These are phyloP conservation scores for thale cress (Arabidopsis thaliana) DNA, from an alignment of 345 rosid genomes.

Conservation along the genomic window TAIR10.1 NC_003075.7:15733501-15734000, in stretches of 20 bases:
- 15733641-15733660: conserved; percentile 38
- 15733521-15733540: conserved; percentile 46
- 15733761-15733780: conserved; percentile 45
- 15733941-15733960: conserved; percentile 71
- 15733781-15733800: conserved; percentile 47
- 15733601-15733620: conserved; percentile 35
- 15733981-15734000: conserved; percentile 52
- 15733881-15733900: conserved; percentile 85
- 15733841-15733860: conserved; percentile 66
- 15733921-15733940: conserved; percentile 82
- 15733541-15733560: conserved; percentile 48
- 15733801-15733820: conserved; percentile 48
- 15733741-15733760: conserved; percentile 49
- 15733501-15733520: conserved; percentile 45
- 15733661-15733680: conserved; percentile 44
- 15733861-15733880: conserved; percentile 70
- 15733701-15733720: conserved; percentile 50
- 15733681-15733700: conserved; percentile 48
- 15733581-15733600: conserved; percentile 67
- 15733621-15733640: conserved; percentile 33
- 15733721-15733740: conserved; percentile 49
- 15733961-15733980: conserved; percentile 62
- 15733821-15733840: conserved; percentile 52
- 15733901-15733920: conserved; percentile 74
- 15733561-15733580: conserved; percentile 80